Conservation (phyloP, 768 basidiomycete species). For the Phylloporus sp. region DNA sequence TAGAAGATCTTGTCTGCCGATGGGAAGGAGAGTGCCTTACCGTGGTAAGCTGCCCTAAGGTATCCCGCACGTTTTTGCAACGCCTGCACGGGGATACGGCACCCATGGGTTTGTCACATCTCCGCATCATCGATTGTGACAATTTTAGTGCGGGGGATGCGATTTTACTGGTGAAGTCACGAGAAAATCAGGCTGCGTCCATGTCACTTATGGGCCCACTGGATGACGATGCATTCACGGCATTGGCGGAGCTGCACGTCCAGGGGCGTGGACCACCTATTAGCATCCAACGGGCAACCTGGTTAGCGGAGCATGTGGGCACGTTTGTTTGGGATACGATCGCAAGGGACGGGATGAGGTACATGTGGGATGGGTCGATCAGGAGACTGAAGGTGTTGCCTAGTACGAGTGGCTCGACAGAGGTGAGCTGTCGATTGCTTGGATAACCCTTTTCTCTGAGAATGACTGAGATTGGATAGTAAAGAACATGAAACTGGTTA, state of each 20-base stretch:
- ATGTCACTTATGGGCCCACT: constrained; percentile 3
- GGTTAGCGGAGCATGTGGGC: constrained; percentile 7
- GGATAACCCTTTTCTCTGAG: too few relatives aligned
- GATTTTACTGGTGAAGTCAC: constrained; percentile 5
- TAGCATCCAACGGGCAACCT: not conserved
- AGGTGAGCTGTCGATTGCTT: not conserved
- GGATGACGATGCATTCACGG: not conserved
- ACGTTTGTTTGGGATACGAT: constrained; percentile 10
- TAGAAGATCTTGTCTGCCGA: constrained; percentile 5
- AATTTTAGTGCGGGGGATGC: constrained; percentile 2
- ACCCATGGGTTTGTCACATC: constrained; percentile 1
- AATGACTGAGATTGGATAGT: too few relatives aligned
- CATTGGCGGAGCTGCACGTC: constrained; percentile 3
- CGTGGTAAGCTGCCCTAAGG: constrained; percentile 1
- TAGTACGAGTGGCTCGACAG: not conserved
- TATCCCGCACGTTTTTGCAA: constrained; percentile 1
- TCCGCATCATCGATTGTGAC: constrained; percentile 7
- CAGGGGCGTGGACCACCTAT: constrained; percentile 7
- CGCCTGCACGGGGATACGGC: not conserved
- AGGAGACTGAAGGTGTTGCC: not conserved
- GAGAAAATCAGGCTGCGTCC: not conserved
- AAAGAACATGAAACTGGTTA: too few relatives aligned
- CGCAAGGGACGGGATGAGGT: constrained; percentile 5
- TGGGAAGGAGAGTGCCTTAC: constrained; percentile 7
- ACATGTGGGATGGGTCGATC: constrained; percentile 4